A percentile compares a stretch with the other conserved stretches of the same genome.
Conservation (phyloP, 2,329 filamentous ascomycete species). For the Endocalyx cinctus region DNA sequence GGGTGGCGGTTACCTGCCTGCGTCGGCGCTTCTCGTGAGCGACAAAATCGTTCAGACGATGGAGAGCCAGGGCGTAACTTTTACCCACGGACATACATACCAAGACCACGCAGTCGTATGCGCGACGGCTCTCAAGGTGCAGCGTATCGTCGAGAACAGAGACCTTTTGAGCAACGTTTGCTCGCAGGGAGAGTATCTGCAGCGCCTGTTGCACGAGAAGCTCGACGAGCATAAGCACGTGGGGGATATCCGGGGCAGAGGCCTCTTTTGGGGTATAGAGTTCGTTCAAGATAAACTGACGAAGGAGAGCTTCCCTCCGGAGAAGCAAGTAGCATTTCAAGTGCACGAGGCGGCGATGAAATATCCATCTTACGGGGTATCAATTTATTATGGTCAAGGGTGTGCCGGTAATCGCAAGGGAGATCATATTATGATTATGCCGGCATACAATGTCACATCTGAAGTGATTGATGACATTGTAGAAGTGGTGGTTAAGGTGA, state of each 20-base stretch:
- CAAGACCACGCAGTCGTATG: slow-evolving; percentile 35
- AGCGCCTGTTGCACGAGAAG: slow-evolving; percentile 19
- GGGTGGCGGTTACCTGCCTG: slow-evolving; percentile 54
- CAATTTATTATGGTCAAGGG: slow-evolving; percentile 16
- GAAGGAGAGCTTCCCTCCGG: slow-evolving; percentile 28
- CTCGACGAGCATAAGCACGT: slow-evolving; percentile 33
- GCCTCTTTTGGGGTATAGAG: slow-evolving; percentile 41
- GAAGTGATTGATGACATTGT: slow-evolving; percentile 15
- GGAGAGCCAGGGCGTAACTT: slow-evolving; percentile 35
- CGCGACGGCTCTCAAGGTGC: slow-evolving; percentile 36
- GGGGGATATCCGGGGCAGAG: slow-evolving; percentile 36
- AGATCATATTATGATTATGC: slow-evolving; percentile 20
- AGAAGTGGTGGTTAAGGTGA: slow-evolving; percentile 8
- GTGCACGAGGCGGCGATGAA: slow-evolving; percentile 9
- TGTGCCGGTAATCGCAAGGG: slow-evolving; percentile 15
- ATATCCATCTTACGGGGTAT: slow-evolving; percentile 10
- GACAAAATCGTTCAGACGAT: slow-evolving; percentile 44
- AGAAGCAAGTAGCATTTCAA: slow-evolving; percentile 10
- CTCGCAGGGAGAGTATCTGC: slow-evolving; percentile 27
- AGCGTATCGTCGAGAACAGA: slow-evolving; percentile 32
- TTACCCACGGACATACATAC: slow-evolving; percentile 59
- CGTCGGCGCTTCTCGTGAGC: slow-evolving; percentile 55
- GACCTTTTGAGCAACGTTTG: slow-evolving; percentile 31
- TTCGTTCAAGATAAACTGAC: slow-evolving; percentile 33
- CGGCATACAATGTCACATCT: slow-evolving; percentile 16